phyloP scores from a whole-genome alignment of 2,329 filamentous ascomycete species.

The Talaromyces islandicus region DNA sequence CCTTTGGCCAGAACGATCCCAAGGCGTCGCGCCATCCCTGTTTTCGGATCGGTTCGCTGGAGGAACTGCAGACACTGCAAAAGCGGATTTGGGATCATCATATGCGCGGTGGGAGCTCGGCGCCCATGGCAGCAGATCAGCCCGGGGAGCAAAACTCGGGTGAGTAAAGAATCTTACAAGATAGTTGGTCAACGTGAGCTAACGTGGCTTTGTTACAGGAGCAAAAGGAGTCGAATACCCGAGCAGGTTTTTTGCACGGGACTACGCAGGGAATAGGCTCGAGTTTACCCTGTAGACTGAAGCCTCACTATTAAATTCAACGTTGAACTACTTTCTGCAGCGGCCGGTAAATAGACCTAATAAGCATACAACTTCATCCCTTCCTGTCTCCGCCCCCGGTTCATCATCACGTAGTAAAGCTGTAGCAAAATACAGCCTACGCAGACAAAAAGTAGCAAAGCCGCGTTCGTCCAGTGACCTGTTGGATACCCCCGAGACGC shows the following conservation, averaged over 20 bases:
- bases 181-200: constrained; percentile 13
- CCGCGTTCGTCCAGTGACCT: constrained; percentile 63
- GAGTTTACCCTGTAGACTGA: constrained; percentile 46
- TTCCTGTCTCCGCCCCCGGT: constrained; percentile 19
- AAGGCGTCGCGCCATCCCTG: constrained; percentile 51
- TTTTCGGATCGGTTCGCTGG: constrained; percentile 46
- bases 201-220: constrained; percentile 27
- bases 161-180: constrained; percentile 12
- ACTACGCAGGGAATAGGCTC: constrained; percentile 50
- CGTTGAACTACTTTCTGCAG: neutral
- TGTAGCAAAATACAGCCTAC: constrained; percentile 51
- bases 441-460: constrained; percentile 53
- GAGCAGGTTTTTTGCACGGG: constrained; percentile 56
- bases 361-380: constrained; percentile 8
- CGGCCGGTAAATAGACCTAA: neutral
- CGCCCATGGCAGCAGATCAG: constrained; percentile 50
- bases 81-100: constrained; percentile 48
- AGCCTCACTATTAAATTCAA: neutral
- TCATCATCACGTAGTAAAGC: constrained; percentile 50
- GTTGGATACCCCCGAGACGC: constrained; percentile 59
- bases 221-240: constrained; percentile 55
- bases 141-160: constrained; percentile 46
- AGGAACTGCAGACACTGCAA: constrained; percentile 45
- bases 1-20: constrained; percentile 37
- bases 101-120: constrained; percentile 41